Conservation (phyloP, 1,284 basidiomycete species). For the Trichosporon sp. region DNA sequence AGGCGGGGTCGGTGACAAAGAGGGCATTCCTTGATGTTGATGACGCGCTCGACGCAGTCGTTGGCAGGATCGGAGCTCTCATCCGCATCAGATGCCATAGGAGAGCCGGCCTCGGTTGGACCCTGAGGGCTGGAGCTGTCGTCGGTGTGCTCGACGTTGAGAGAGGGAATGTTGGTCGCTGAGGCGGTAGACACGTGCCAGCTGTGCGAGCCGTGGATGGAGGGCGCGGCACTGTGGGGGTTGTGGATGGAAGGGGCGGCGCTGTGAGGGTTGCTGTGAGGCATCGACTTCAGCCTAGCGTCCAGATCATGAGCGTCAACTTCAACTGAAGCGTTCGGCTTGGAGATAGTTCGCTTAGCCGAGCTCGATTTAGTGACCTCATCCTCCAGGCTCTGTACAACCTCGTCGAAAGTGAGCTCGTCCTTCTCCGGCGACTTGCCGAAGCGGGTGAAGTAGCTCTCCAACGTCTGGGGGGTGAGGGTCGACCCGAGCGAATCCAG, state of each 20-base stretch:
- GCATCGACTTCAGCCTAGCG: constrained; percentile 10
- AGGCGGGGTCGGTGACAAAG: constrained; percentile 84
- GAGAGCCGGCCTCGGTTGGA: constrained; percentile 3
- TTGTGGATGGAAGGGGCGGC: background rate
- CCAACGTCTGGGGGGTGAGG: constrained; percentile 70
- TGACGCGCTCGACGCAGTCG: constrained; percentile 70
- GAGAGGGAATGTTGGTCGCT: background rate
- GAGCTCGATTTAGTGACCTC: constrained; percentile 67
- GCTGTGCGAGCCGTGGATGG: background rate
- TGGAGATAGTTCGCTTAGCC: constrained; percentile 58
- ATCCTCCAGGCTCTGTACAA: constrained; percentile 68
- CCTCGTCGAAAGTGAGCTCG: constrained; percentile 73
- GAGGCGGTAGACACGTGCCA: background rate
- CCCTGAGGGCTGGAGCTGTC: constrained; percentile 6
- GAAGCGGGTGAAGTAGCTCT: constrained; percentile 70
- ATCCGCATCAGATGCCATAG: constrained; percentile 15
- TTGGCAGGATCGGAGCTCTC: constrained; percentile 12
- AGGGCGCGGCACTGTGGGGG: background rate
- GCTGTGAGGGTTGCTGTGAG: background rate
- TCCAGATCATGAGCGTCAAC: constrained; percentile 14
- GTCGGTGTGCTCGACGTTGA: constrained; percentile 30
- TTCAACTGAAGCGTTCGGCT: background rate
- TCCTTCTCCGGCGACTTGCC: constrained; percentile 64
- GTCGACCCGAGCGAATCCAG: constrained; percentile 95
- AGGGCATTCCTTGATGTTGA: constrained; percentile 91